Evolutionary conservation across 1,284 basidiomycete species (phyloP).

Genomic region (Taiwanofungus camphoratus): DNA sequence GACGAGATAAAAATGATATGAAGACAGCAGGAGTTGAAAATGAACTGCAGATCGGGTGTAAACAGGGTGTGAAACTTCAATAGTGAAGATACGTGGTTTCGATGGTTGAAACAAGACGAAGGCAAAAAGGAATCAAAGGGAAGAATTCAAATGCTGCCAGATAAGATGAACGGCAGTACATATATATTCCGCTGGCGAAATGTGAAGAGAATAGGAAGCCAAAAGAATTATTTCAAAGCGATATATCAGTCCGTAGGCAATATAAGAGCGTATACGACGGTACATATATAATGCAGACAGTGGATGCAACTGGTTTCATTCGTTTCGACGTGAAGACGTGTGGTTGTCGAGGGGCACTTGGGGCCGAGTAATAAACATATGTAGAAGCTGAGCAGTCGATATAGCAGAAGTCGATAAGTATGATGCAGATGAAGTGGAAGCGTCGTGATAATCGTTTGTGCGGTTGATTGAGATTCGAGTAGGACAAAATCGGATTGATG

Average conservation of each 20-base stretch:
- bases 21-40: no score
- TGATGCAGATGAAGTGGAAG: not conserved
- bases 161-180: not conserved
- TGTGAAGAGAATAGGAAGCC: not conserved
- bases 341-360: not conserved
- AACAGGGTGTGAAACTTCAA: no score
- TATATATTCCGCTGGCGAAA: not conserved
- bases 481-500: not conserved
- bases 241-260: not conserved
- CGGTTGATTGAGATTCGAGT: no score
- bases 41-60: no score
- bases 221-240: not conserved
- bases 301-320: not conserved
- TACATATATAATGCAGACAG: conserved; percentile 1
- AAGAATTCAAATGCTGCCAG: not conserved
- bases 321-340: not conserved
- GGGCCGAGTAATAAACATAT: not conserved
- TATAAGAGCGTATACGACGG: conserved; percentile 3
- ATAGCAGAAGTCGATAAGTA: no score
- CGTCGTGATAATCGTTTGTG: not conserved
- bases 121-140: no score
- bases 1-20: no score
- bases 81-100: no score
- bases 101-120: no score
- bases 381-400: not conserved